Conservation (phyloP, 768 basidiomycete genomes). For the Mycena alexandri region DNA sequence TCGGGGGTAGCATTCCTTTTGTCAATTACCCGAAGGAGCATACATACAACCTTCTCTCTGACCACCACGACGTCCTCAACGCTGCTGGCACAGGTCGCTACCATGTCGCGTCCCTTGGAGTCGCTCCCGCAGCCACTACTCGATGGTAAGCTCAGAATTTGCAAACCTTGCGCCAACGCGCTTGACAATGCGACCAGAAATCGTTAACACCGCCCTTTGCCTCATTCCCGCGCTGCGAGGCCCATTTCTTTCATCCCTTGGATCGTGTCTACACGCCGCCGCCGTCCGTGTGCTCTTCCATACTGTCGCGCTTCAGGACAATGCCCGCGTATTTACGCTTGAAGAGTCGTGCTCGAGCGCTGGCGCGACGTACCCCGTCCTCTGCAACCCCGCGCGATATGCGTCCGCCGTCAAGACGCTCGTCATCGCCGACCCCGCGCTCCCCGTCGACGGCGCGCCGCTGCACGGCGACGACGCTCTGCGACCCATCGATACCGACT, state of each 20-base stretch:
- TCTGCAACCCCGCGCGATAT: constrained; percentile 50
- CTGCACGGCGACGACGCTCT: constrained; percentile 14
- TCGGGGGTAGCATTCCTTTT: no score
- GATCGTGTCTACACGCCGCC: constrained; percentile 46
- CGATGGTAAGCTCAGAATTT: constrained; percentile 38
- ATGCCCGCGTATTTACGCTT: constrained; percentile 39
- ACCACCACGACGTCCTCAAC: constrained; percentile 8
- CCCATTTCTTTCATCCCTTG: constrained; percentile 45
- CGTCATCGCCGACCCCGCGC: constrained; percentile 36
- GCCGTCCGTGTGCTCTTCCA: constrained; percentile 48
- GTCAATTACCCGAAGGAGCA: no score
- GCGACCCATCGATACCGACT: constrained; percentile 38
- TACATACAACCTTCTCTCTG: background rate
- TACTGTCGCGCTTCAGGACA: constrained; percentile 46
- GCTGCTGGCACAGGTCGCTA: background rate
- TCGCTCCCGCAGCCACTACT: constrained; percentile 40
- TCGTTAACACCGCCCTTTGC: constrained; percentile 32
- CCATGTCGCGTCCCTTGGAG: constrained; percentile 36
- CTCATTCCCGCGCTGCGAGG: constrained; percentile 37
- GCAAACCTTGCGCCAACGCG: constrained; percentile 5
- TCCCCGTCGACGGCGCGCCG: constrained; percentile 16
- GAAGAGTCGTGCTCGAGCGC: constrained; percentile 27
- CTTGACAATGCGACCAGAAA: constrained; percentile 27
- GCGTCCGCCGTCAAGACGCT: constrained; percentile 47
- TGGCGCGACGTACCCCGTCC: constrained; percentile 40